Conservation (phyloP, 169 alveolate species). For the Plasmodium billcollinsi region DNA sequence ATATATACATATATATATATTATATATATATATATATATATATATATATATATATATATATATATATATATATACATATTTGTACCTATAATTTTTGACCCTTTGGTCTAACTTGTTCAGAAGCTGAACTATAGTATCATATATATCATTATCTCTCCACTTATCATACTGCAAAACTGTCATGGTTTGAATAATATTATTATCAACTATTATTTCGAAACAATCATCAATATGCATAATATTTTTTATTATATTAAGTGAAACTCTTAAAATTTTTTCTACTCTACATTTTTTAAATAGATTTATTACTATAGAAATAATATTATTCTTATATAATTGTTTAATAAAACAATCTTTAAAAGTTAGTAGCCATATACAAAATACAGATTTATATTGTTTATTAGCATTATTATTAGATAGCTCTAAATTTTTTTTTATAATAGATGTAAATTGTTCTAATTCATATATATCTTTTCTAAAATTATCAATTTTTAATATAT, state of each 20-base stretch:
- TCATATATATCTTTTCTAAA: constrained; percentile 79
- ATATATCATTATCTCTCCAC: constrained; percentile 89
- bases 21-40: background rate
- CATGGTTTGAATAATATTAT: constrained; percentile 85
- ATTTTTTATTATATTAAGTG: constrained; percentile 80
- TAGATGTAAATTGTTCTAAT: constrained; percentile 61
- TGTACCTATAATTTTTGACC: constrained; percentile 81
- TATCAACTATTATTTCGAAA: constrained; percentile 85
- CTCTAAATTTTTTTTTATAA: constrained; percentile 78
- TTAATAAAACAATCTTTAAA: constrained; percentile 79
- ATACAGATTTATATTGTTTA: constrained; percentile 84
- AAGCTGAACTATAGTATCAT: constrained; percentile 87
- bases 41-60: constrained; percentile 3
- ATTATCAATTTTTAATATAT: constrained; percentile 72
- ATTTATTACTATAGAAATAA: constrained; percentile 77
- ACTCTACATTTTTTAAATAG: constrained; percentile 82
- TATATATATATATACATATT: background rate
- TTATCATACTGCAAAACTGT: constrained; percentile 89
- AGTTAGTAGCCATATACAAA: constrained; percentile 84
- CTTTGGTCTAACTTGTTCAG: constrained; percentile 85
- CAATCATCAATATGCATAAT: constrained; percentile 80
- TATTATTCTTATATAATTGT: constrained; percentile 77
- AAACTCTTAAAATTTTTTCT: constrained; percentile 82
- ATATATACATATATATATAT: background rate
- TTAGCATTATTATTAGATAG: constrained; percentile 74